Evolutionary conservation across 345 rosid genomes (phyloP), one percentile per base, ranked within the genome.

Genomic region (Citrus hindsii): DNA sequence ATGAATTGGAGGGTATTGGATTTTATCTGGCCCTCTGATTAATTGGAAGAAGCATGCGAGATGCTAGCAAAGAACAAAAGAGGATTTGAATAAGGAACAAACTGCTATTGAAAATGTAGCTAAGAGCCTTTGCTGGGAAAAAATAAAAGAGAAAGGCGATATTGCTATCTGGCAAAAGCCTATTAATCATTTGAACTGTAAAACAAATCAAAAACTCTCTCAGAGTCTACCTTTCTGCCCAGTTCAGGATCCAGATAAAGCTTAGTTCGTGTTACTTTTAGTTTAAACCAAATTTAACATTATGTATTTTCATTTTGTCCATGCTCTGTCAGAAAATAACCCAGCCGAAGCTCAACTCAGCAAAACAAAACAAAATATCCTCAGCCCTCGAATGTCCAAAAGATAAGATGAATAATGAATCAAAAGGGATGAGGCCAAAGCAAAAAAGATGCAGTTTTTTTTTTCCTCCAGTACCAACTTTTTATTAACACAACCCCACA

Each of bases 151-250:
- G n/a, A 90, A 79, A 79, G 82, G 55, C 21, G 93, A 89, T 58
- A 82, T 90, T 81, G 89, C 95, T 4, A 84, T 91, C 67, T 91
- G 93, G 95, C 92, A 86, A 67, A 91, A 91, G 79, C 90, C 92
- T n/a, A 77, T 85, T 24, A 89, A 89, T 46, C 93, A 91, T 66
- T 27, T 89, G 3, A 83, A 87, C 67, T 90, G 93, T 71, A 83
- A 81, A 73, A 67, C 65, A 33, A 82, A 77, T 61, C 79, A 77
- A 55, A 85, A 74, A 48, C 73, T 74, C 46, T 46, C 42, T 76
- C 85, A 81, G 72, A 71, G 19, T n/a, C 90, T 88, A 2, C 77
- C 63, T 65, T 84, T 91, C 56, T 91, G 95, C 85, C 79, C 62
- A 2, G 66, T 84, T 30, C 83, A 77, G 16, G 79, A 89, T 55